Conservation (phyloP, 176 grass and related monocot species). For the Aegilops umbellulata region DNA sequence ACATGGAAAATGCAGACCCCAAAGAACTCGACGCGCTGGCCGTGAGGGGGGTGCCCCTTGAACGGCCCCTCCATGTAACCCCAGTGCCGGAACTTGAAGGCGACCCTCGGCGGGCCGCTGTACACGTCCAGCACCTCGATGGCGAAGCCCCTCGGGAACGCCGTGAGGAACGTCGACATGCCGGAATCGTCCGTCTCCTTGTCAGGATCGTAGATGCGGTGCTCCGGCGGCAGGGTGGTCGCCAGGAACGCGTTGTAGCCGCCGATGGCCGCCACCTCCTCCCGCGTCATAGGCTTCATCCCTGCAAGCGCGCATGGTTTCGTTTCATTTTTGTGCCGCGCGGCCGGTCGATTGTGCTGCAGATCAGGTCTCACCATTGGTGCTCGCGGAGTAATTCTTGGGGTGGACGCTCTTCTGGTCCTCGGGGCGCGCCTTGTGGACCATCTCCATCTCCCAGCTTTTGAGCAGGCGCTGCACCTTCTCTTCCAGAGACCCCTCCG, state of each 20-base stretch:
- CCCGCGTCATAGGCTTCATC: conserved; percentile 7
- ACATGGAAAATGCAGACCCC: conserved; percentile 60
- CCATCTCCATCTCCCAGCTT: conserved; percentile 68
- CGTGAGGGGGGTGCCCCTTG: conserved; percentile 50
- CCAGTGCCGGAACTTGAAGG: conserved; percentile 77
- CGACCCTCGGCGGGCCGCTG: conserved; percentile 48
- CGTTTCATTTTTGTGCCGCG: not conserved
- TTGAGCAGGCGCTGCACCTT: conserved; percentile 69
- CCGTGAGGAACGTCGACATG: conserved; percentile 40
- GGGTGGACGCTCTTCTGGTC: conserved; percentile 56
- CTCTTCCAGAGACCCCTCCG: conserved; percentile 65
- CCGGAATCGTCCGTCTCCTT: conserved; percentile 44
- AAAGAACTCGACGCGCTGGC: conserved; percentile 38
- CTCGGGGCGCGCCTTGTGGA: conserved; percentile 53
- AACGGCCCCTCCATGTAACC: conserved; percentile 73
- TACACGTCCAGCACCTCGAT: conserved; percentile 69
- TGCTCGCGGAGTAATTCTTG: conserved; percentile 20
- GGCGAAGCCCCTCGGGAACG: conserved; percentile 65
- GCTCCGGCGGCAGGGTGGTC: conserved; percentile 47
- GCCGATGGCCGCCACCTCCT: conserved; percentile 38
- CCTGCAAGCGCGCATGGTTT: not conserved
- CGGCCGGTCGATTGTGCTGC: not conserved
- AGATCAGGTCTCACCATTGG: conserved; percentile 41
- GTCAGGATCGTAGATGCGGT: conserved; percentile 56
- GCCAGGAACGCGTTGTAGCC: conserved; percentile 65